phyloP scores from a whole-genome alignment of 2,329 filamentous ascomycete species.

The Colletotrichum spinosum region DNA sequence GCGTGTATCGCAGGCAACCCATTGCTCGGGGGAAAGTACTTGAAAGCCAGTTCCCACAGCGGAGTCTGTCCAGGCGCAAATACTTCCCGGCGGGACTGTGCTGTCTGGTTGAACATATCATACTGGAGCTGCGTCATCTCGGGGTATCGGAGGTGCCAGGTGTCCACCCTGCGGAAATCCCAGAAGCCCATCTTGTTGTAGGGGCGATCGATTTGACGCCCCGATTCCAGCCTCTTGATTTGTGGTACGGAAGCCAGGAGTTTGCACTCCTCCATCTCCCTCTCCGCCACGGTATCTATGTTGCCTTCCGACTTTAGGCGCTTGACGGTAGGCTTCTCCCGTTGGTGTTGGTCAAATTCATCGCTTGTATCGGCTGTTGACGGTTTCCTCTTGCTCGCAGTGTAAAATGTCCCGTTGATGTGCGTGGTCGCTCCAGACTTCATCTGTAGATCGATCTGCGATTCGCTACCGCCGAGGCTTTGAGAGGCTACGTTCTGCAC shows the following conservation, averaged over 20 bases:
- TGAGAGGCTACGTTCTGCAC: constrained; percentile 66
- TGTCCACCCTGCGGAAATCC: constrained; percentile 60
- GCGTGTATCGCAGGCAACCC: constrained; percentile 28
- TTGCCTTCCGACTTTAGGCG: constrained; percentile 64
- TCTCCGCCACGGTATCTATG: constrained; percentile 49
- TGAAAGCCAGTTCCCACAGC: constrained; percentile 69
- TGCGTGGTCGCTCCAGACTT: constrained; percentile 38
- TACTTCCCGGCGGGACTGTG: constrained; percentile 60
- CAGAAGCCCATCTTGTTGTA: constrained; percentile 69
- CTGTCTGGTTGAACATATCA: constrained; percentile 65
- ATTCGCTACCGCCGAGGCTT: constrained; percentile 64
- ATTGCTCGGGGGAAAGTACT: constrained; percentile 63
- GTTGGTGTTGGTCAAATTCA: constrained; percentile 54
- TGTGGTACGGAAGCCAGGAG: constrained; percentile 63
- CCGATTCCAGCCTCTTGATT: constrained; percentile 60
- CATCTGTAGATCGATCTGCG: constrained; percentile 47
- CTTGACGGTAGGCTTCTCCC: constrained; percentile 63
- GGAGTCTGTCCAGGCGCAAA: constrained; percentile 64
- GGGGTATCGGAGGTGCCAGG: constrained; percentile 72
- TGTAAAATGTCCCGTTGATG: constrained; percentile 49
- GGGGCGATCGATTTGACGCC: constrained; percentile 68
- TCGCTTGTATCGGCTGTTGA: constrained; percentile 61
- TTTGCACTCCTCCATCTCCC: constrained; percentile 56
- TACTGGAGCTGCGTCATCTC: constrained; percentile 72
- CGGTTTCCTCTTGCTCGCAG: constrained; percentile 68